Evolutionary conservation across 495 filamentous ascomycete genomes (phyloP), one percentile per base, ranked within the genome.

Genomic region (Aspergillus mulundensis): DNA sequence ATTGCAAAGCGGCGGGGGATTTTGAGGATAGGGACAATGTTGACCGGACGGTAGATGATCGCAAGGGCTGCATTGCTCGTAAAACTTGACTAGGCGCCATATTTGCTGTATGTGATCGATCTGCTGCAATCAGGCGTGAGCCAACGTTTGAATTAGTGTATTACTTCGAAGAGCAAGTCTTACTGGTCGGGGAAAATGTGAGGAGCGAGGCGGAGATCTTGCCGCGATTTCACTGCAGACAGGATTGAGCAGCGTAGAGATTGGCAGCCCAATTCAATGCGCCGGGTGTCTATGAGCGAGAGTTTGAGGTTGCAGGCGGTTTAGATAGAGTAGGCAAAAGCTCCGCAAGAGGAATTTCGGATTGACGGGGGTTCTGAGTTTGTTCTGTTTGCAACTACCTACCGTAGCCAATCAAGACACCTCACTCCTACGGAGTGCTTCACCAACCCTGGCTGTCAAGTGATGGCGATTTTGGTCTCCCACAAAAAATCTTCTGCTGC

Each of bases 311-410:
- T 45, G 34, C 36, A 46, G 53, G 39, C 60, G 48, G 3, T 28
- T 3, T 4, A 28, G 25, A 28, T 8, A 8, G 25, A 42, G 48
- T 61, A n/a, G n/a, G n/a, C n/a, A n/a, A n/a, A n/a, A n/a, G n/a
- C n/a, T n/a, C n/a, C n/a, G n/a, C n/a, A n/a, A n/a, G 66, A 58
- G 66, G 69, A 75, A 70, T 70, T 73, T 72, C 65, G 73, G 58
- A 51, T 50, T 54, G 53, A 19, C 39, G 38, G 15, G 14, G 50
- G 43, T 53, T 53, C 19, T 28, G 44, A 21, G 53, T 56, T 56
- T 56, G 53, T 23, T 32, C 45, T 56, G 53, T 56, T 56, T 56
- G 53, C 53, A 55, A 6, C 24, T 16, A 16, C 51, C 25, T 28
- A n/a, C n/a, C n/a, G n/a, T n/a, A n/a, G n/a, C 38, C 16, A 32